Evolutionary conservation across 495 filamentous ascomycete genomes (phyloP), one percentile per base, ranked within the genome.

Genomic region (Tuber borchii): DNA sequence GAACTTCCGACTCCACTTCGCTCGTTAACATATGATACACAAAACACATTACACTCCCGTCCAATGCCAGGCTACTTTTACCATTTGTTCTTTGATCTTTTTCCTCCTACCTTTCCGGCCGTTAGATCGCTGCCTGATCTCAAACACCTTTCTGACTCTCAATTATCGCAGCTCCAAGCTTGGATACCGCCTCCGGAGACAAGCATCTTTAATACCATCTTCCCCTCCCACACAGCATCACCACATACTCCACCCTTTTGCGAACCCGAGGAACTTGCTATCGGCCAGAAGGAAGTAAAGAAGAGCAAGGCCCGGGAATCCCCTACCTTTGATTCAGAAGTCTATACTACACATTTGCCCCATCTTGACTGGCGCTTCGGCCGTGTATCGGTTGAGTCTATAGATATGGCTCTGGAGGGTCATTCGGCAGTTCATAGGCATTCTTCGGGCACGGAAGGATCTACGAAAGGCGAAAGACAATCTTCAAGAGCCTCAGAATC

Each of bases 11-110:
- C 34, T 39, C 48, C 31, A 45, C 45, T 17, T 61, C 10, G n/a
- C n/a, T 45, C 17, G 37, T 48, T n/a, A 26, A 56, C 43, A 26
- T 6, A 40, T 40, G 3, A 40, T 31, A 8, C 40, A n/a, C 43
- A 40, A 71, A 45, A 39, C 42, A 43, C 22, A 42, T 44, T 69
- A 48, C 74, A 31, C 43, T 61, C 39, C 51, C 43, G 34, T 74
- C 46, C 75, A 83, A 83, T 92, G 93, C 92, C 92, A 85, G 90
- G 91, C 46, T 97, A 95, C 85, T 94, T 93, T 84, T 99, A 94
- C 81, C 95, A 98, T 82, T 83, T 99, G 43, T 90, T 90, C 80
- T 89, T 99, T 82, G 95, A 98, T 87, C 87, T 97, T 72, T 91
- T 91, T 84, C 83, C 88, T 76, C 84, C 86, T 73, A 85, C 87